Percentiles rank a stretch among this genome's conserved stretches.
phyloP scores from a whole-genome alignment of 306 rosid genomes.

The Gleditsia sinensis region DNA sequence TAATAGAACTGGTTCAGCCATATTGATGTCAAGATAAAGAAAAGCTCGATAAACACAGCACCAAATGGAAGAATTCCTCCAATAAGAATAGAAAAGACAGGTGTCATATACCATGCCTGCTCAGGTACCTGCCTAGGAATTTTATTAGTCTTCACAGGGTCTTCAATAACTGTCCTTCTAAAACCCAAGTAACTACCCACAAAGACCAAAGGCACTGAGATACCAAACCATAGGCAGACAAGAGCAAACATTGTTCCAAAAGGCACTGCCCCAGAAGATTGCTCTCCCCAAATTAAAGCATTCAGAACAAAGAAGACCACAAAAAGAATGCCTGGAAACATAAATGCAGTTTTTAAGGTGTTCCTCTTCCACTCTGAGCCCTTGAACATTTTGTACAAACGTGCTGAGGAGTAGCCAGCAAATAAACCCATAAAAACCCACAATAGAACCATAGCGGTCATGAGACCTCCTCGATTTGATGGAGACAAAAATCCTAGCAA shows the following conservation, averaged over 20 bases:
- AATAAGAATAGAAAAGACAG: constrained; percentile 67
- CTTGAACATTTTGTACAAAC: constrained; percentile 74
- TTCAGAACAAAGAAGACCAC: constrained; percentile 65
- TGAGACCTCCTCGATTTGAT: constrained; percentile 79
- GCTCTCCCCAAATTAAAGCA: constrained; percentile 72
- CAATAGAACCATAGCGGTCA: constrained; percentile 81
- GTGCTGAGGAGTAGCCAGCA: constrained; percentile 74
- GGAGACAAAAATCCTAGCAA: constrained; percentile 75
- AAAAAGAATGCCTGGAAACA: constrained; percentile 81
- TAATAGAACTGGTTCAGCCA: constrained; percentile 84
- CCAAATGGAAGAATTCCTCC: constrained; percentile 85
- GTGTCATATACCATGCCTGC: constrained; percentile 78
- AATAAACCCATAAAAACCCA: constrained; percentile 86
- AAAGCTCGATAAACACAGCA: constrained; percentile 76
- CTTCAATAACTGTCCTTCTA: constrained; percentile 71
- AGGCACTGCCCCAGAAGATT: constrained; percentile 77
- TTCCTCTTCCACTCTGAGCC: constrained; percentile 79
- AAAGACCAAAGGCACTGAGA: constrained; percentile 75
- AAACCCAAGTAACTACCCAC: constrained; percentile 79
- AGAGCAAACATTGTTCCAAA: constrained; percentile 84
- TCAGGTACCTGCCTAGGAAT: constrained; percentile 75
- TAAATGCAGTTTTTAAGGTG: constrained; percentile 70
- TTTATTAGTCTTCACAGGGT: constrained; percentile 79
- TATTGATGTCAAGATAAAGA: constrained; percentile 77
- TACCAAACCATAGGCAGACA: constrained; percentile 75